Percentiles rank a stretch among this genome's conserved stretches.
Evolutionary conservation across 768 basidiomycete genomes (phyloP).

Genomic region (Mycena kentingensis): DNA sequence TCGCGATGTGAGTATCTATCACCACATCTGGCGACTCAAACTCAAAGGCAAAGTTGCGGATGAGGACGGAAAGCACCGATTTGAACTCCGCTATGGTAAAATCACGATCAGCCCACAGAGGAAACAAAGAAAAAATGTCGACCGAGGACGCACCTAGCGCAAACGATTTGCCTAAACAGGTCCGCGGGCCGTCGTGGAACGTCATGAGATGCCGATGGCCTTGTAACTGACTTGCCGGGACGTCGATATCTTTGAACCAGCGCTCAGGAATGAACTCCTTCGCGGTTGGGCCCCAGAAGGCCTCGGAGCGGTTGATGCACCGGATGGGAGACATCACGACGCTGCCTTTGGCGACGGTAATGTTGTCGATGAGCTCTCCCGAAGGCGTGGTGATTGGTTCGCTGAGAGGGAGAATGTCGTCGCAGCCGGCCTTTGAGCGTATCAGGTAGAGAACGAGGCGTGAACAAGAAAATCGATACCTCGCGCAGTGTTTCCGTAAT

Average conservation of each 20-base stretch:
- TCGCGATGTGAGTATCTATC: slow-evolving; percentile 37
- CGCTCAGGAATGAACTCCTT: slow-evolving; percentile 63
- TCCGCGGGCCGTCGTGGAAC: slow-evolving; percentile 54
- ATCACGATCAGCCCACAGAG: neutral
- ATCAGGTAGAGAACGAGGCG: neutral
- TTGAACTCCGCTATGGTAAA: slow-evolving; percentile 38
- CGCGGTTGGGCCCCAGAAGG: slow-evolving; percentile 63
- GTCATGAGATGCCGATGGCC: slow-evolving; percentile 54
- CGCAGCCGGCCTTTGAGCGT: slow-evolving; percentile 42
- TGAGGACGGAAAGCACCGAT: slow-evolving; percentile 47
- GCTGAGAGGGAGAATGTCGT: slow-evolving; percentile 62
- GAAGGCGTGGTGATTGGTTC: slow-evolving; percentile 46
- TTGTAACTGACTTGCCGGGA: slow-evolving; percentile 41
- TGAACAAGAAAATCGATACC: neutral
- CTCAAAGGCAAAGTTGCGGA: slow-evolving; percentile 45
- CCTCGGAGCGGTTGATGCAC: slow-evolving; percentile 51
- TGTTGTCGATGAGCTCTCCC: slow-evolving; percentile 39
- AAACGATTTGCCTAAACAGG: slow-evolving; percentile 51
- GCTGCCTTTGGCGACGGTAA: slow-evolving; percentile 52
- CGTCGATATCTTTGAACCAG: slow-evolving; percentile 49
- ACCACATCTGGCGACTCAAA: slow-evolving; percentile 42
- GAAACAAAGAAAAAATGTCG: neutral
- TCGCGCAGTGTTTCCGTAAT: slow-evolving; percentile 34
- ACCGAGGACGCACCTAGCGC: slow-evolving; percentile 36
- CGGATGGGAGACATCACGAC: slow-evolving; percentile 44